phyloP scores from a whole-genome alignment of 495 filamentous ascomycete genomes.

The Aspergillus kassunensis region DNA sequence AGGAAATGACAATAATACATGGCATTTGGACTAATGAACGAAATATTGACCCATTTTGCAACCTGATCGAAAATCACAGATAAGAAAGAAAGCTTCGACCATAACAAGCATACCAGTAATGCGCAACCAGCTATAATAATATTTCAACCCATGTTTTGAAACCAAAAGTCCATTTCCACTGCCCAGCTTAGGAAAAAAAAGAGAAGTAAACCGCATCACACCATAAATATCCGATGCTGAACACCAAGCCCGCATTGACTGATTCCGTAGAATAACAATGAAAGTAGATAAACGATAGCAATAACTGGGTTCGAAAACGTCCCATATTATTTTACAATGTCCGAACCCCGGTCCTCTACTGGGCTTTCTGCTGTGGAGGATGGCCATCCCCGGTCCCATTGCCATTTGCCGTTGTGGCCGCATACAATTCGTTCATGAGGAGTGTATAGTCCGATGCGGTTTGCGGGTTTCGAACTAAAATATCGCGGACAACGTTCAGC shows the following conservation, averaged over 20 bases:
- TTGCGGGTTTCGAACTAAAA: conserved; percentile 50
- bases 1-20: no score
- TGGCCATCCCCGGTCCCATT: conserved; percentile 23
- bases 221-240: neutral
- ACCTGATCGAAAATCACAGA: no score
- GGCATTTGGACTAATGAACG: no score
- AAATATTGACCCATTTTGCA: no score
- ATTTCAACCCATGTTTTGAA: no score
- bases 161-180: conserved; percentile 10
- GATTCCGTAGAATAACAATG: conserved; percentile 1
- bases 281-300: neutral
- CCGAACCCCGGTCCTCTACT: conserved; percentile 12
- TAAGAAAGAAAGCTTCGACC: no score
- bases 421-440: conserved; percentile 35
- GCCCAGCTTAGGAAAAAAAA: neutral
- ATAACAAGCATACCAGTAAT: no score
- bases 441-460: conserved; percentile 35
- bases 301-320: conserved; percentile 6
- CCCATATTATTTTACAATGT: conserved; percentile 13
- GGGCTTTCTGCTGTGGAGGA: conserved; percentile 20
- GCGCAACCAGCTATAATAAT: no score
- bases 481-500: conserved; percentile 59
- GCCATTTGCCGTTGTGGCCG: conserved; percentile 22
- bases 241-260: conserved; percentile 4
- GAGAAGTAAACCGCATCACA: neutral